Evolutionary conservation across 2,329 filamentous ascomycete species (phyloP).

Genomic region (Penicillium sp.): DNA sequence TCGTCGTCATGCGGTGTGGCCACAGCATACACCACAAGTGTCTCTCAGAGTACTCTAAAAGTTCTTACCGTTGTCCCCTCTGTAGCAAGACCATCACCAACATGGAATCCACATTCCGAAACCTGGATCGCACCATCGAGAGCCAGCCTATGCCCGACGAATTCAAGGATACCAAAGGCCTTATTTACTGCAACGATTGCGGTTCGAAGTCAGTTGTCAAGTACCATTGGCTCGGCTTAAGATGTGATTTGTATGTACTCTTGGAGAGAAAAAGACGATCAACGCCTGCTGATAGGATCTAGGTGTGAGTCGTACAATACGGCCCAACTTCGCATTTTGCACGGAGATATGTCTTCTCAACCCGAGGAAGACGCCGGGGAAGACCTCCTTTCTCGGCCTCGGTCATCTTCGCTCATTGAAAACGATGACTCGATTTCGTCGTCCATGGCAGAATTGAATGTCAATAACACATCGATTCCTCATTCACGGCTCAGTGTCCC

Average conservation of each 20-base stretch:
- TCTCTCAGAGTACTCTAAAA: slow-evolving; percentile 81
- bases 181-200: slow-evolving; percentile 93
- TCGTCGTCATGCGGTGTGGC: slow-evolving; percentile 92
- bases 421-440: slow-evolving; percentile 23
- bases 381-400: slow-evolving; percentile 17
- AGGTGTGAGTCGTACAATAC: slow-evolving; percentile 51
- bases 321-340: slow-evolving; percentile 42
- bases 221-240: slow-evolving; percentile 93
- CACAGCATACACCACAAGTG: slow-evolving; percentile 93
- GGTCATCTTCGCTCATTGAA: slow-evolving; percentile 30
- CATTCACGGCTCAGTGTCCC: slow-evolving; percentile 24
- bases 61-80: slow-evolving; percentile 92
- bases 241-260: slow-evolving; percentile 62
- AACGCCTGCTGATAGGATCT: slow-evolving; percentile 10
- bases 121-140: slow-evolving; percentile 81
- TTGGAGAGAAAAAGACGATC: not conserved
- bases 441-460: slow-evolving; percentile 26
- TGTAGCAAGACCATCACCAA: slow-evolving; percentile 96
- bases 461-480: slow-evolving; percentile 29
- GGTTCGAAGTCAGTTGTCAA: slow-evolving; percentile 78
- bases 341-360: slow-evolving; percentile 28
- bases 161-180: slow-evolving; percentile 73
- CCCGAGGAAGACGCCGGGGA: slow-evolving; percentile 27
- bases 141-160: slow-evolving; percentile 88
- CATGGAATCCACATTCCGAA: slow-evolving; percentile 93